These are phyloP conservation scores for Trichoderma reesei DNA, from an alignment of 495 filamentous ascomycete species.

Conservation along the genomic window DNA sequence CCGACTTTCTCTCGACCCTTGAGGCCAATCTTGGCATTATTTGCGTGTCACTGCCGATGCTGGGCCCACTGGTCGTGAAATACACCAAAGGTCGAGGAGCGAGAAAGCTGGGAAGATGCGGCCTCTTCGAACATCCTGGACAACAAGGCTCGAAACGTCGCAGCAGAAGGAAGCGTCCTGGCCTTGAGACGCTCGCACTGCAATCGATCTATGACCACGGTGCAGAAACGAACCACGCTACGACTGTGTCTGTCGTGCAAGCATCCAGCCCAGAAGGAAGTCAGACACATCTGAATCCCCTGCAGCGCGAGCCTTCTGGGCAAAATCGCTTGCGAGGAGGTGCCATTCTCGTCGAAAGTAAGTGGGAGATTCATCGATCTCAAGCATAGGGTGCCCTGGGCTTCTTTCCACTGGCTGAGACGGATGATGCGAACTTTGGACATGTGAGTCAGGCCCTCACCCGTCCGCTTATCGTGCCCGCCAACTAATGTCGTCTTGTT, in stretches of 20 bases:
- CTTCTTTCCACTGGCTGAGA: no score
- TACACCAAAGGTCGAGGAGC: constrained; percentile 6
- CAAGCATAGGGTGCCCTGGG: background rate
- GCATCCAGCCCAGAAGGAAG: background rate
- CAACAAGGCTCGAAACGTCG: background rate
- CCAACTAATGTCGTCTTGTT: no score
- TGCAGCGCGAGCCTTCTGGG: background rate
- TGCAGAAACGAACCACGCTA: background rate
- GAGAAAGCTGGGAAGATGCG: background rate
- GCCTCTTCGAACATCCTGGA: background rate
- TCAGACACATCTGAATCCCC: background rate
- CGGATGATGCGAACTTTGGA: no score
- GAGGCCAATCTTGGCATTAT: constrained; percentile 15
- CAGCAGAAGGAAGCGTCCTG: background rate
- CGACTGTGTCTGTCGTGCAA: background rate
- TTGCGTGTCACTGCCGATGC: constrained; percentile 17
- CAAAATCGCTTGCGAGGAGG: background rate
- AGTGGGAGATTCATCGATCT: background rate
- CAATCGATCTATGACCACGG: background rate
- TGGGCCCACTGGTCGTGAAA: constrained; percentile 14
- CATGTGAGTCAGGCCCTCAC: no score
- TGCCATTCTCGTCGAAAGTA: background rate
- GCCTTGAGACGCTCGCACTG: background rate
- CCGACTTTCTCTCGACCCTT: constrained; percentile 15
- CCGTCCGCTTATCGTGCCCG: no score